These are phyloP conservation scores for Colletotrichum tamarilloi DNA, from an alignment of 2,329 filamentous ascomycete species.

Conservation along the genomic window DNA sequence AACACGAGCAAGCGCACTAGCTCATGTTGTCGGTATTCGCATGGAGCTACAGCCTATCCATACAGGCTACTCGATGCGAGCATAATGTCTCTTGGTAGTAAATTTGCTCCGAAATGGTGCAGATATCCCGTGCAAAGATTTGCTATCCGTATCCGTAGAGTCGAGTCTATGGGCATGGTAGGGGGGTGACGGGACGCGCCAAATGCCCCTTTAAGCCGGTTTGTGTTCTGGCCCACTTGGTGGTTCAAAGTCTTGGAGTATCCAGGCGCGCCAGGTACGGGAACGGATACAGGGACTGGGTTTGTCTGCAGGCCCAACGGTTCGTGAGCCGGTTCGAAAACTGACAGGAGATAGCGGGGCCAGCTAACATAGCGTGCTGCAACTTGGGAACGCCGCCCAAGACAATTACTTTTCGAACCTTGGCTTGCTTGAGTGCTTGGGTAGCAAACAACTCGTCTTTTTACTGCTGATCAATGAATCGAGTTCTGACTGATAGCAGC, in stretches of 20 bases:
- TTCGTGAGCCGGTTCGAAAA: slow-evolving; percentile 33
- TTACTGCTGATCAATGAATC: not conserved
- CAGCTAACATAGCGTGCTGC: slow-evolving; percentile 16
- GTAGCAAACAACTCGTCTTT: slow-evolving; percentile 2
- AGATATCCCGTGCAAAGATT: too few relatives aligned
- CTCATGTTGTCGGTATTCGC: not conserved
- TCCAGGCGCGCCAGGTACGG: not conserved
- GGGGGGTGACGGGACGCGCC: slow-evolving; percentile 2
- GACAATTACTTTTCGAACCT: not conserved
- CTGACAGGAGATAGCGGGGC: slow-evolving; percentile 29
- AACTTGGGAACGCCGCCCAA: slow-evolving; percentile 1
- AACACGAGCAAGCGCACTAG: not conserved
- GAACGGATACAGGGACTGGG: not conserved
- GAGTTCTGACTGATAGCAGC: slow-evolving; percentile 9
- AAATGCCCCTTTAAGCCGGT: slow-evolving; percentile 8
- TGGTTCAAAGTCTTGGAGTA: not conserved
- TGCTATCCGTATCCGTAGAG: too few relatives aligned
- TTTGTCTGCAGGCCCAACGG: slow-evolving; percentile 22
- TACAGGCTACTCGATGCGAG: not conserved
- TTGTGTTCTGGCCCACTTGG: slow-evolving; percentile 6
- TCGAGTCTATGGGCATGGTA: too few relatives aligned
- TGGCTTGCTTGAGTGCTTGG: not conserved
- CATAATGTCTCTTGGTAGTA: not conserved
- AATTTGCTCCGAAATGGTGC: too few relatives aligned
- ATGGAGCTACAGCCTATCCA: not conserved